A percentile compares a stretch with the other conserved stretches of the same genome.
phyloP scores from a whole-genome alignment of 176 grass and related monocot species.

The Saccharum spontaneum region DNA sequence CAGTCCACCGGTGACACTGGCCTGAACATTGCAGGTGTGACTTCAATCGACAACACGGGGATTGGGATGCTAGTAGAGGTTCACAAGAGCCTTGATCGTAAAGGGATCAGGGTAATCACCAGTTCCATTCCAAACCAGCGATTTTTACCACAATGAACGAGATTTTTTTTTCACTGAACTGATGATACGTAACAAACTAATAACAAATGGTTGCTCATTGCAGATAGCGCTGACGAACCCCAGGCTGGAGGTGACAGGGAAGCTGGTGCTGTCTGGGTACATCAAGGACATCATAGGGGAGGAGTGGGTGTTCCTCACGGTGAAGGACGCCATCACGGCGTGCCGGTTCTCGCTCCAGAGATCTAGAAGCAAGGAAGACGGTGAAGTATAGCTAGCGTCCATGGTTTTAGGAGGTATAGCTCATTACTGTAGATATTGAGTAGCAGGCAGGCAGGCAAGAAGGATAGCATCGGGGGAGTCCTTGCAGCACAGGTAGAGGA shows the following conservation, averaged over 20 bases:
- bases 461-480: not conserved
- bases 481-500: not conserved
- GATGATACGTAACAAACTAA: not conserved
- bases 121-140: not conserved
- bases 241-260: slow-evolving; percentile 61
- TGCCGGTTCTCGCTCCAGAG: slow-evolving; percentile 64
- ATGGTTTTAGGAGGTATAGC: slow-evolving; percentile 1
- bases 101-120: slow-evolving; percentile 56
- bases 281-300: slow-evolving; percentile 56
- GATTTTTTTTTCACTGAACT: not conserved
- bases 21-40: slow-evolving; percentile 56
- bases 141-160: too few species aligned
- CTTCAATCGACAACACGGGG: slow-evolving; percentile 78
- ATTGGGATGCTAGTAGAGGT: slow-evolving; percentile 73
- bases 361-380: slow-evolving; percentile 41
- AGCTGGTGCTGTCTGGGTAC: slow-evolving; percentile 56
- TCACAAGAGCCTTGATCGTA: slow-evolving; percentile 57
- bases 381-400: slow-evolving; percentile 33
- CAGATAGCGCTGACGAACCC: slow-evolving; percentile 80
- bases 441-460: not conserved
- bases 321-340: slow-evolving; percentile 65
- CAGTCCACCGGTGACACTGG: not conserved
- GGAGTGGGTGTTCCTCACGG: slow-evolving; percentile 70
- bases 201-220: not conserved
- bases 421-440: slow-evolving; percentile 26